Percentiles rank a stretch among this genome's conserved stretches.
Evolutionary conservation across 768 basidiomycete genomes (phyloP).

Genomic region (Boletus bicolor): DNA sequence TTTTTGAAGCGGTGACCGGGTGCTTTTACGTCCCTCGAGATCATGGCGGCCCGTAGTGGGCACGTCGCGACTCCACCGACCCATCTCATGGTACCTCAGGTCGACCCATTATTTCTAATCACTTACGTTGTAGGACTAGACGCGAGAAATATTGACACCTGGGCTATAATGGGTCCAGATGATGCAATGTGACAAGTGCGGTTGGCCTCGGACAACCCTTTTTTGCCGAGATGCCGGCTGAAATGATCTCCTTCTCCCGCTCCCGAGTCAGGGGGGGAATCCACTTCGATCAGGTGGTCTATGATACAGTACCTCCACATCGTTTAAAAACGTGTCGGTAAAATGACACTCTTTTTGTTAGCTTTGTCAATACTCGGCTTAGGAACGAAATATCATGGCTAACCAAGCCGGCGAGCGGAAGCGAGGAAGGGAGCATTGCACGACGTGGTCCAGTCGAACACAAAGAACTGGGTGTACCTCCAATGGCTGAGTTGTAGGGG

Average conservation of each 20-base stretch:
- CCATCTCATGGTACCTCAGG: no score
- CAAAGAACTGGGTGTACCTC: no score
- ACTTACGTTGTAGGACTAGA: not conserved
- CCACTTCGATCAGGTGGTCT: not conserved
- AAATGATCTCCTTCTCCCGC: not conserved
- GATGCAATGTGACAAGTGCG: not conserved
- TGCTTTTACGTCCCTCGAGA: slow-evolving; percentile 8
- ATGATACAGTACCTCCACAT: not conserved
- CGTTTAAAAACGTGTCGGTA: not conserved
- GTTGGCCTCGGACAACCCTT: not conserved
- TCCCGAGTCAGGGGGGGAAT: not conserved
- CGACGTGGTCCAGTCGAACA: no score
- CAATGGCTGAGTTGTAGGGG: not conserved
- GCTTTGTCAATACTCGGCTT: not conserved
- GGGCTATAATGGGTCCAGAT: not conserved
- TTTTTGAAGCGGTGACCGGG: slow-evolving; percentile 2
- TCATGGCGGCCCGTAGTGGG: not conserved
- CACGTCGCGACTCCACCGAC: not conserved
- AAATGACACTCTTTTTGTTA: no score
- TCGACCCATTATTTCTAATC: not conserved
- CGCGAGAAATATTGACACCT: not conserved
- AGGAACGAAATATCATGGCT: no score
- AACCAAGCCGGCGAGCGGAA: not conserved
- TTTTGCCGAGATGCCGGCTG: not conserved
- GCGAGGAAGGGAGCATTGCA: no score